A percentile compares a stretch with the other conserved stretches of the same genome.
phyloP scores from a whole-genome alignment of 2,329 filamentous ascomycete species.

The Fusarium sp. region DNA sequence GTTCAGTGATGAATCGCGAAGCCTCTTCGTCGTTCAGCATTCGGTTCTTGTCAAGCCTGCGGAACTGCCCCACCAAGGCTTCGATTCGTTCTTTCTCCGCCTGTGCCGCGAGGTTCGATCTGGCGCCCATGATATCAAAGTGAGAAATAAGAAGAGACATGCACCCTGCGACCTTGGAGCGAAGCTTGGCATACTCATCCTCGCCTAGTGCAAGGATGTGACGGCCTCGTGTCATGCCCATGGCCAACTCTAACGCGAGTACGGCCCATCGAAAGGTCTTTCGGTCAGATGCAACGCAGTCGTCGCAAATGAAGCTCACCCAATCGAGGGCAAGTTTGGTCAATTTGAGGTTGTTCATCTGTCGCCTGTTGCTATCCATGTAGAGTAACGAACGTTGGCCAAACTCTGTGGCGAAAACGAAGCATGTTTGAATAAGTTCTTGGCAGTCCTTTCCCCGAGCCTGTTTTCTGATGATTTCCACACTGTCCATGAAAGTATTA shows the following conservation, averaged over 20 bases:
- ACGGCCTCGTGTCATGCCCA: constrained; percentile 94
- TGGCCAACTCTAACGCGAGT: constrained; percentile 91
- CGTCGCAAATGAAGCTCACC: constrained; percentile 97
- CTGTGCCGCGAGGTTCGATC: constrained; percentile 91
- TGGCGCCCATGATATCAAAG: constrained; percentile 98
- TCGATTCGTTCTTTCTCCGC: constrained; percentile 91
- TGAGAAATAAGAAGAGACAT: constrained; percentile 98
- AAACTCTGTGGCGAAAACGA: constrained; percentile 98
- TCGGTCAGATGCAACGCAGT: constrained; percentile 91
- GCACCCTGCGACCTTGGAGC: constrained; percentile 91
- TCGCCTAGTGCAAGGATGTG: constrained; percentile 93
- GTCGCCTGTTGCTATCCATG: constrained; percentile 93
- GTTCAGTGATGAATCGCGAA: constrained; percentile 73
- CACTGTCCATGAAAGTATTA: constrained; percentile 98
- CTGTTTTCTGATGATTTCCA: constrained; percentile 89
- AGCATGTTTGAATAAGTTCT: constrained; percentile 96
- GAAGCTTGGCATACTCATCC: constrained; percentile 82
- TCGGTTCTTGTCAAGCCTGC: constrained; percentile 78
- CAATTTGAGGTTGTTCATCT: constrained; percentile 97
- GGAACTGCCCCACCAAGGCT: constrained; percentile 77
- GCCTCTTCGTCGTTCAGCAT: constrained; percentile 86
- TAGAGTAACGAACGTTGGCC: constrained; percentile 92
- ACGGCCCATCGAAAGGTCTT: constrained; percentile 99
- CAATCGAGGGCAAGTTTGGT: constrained; percentile 94
- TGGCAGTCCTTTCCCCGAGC: constrained; percentile 86